Conservation (phyloP, 108 stramenopile species). For the Nitzschia inconspicua region DNA sequence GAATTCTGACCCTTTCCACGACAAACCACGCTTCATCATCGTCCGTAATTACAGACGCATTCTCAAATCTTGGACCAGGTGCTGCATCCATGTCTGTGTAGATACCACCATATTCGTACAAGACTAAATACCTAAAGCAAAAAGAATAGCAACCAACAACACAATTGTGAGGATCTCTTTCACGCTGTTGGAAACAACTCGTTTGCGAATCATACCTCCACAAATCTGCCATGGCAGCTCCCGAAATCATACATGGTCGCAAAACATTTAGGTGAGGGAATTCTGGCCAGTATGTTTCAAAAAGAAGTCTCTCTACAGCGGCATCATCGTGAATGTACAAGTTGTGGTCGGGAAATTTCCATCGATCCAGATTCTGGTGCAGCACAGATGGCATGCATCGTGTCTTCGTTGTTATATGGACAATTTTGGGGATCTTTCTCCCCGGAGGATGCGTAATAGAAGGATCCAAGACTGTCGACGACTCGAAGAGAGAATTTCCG, state of each 20-base stretch:
- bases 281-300: conserved; percentile 37
- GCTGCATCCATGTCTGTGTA: conserved; percentile 55
- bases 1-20: conserved; percentile 36
- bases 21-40: conserved; percentile 56
- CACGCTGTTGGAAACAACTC: too few relatives aligned
- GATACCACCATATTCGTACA: conserved; percentile 63
- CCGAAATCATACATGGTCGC: conserved; percentile 35
- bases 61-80: conserved; percentile 24
- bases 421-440: conserved; percentile 42
- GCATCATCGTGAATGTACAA: conserved; percentile 63
- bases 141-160: too few relatives aligned
- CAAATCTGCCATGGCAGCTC: conserved; percentile 51
- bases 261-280: conserved; percentile 56
- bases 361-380: conserved; percentile 20
- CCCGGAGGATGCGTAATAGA: too few relatives aligned
- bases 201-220: too few relatives aligned
- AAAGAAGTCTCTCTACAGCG: conserved; percentile 51
- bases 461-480: too few relatives aligned
- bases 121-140: too few relatives aligned
- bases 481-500: too few relatives aligned
- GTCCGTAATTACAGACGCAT: conserved; percentile 8
- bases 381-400: conserved; percentile 36
- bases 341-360: conserved; percentile 38
- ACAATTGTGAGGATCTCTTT: too few relatives aligned
- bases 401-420: conserved; percentile 45